phyloP scores from a whole-genome alignment of 805 yeast species.

The Ogataea trehalophila region DNA sequence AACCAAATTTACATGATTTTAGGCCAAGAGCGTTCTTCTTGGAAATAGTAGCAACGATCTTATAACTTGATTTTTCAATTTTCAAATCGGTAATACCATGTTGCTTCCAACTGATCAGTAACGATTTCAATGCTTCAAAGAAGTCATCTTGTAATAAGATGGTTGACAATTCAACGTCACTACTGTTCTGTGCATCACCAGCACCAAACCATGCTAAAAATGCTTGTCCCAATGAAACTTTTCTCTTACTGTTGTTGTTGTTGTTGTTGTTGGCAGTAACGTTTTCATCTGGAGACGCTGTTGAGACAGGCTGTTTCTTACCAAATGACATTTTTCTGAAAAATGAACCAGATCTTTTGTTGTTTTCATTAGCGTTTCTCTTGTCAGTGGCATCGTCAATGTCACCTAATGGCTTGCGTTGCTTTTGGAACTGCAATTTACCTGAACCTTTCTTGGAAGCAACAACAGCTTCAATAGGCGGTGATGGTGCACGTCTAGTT shows the following conservation, averaged over 20 bases:
- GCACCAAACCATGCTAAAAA: slow-evolving; percentile 39
- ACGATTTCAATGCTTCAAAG: slow-evolving; percentile 57
- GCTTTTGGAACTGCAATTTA: slow-evolving; percentile 13
- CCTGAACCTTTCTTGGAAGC: slow-evolving; percentile 12
- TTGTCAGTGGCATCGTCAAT: slow-evolving; percentile 13
- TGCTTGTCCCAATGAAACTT: slow-evolving; percentile 24
- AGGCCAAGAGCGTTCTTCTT: slow-evolving; percentile 57
- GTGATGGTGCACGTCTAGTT: slow-evolving; percentile 6
- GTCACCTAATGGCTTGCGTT: slow-evolving; percentile 25
- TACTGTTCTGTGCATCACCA: slow-evolving; percentile 12
- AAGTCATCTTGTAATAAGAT: slow-evolving; percentile 45
- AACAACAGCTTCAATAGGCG: slow-evolving; percentile 5
- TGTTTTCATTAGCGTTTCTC: slow-evolving; percentile 10
- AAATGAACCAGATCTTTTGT: slow-evolving; percentile 24
- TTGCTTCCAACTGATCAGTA: slow-evolving; percentile 62
- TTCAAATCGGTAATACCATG: slow-evolving; percentile 60
- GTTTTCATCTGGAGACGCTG: neutral
- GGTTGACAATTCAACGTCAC: slow-evolving; percentile 32
- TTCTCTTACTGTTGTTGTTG: slow-evolving; percentile 11
- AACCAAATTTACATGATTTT: slow-evolving; percentile 59
- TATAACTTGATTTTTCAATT: slow-evolving; percentile 37
- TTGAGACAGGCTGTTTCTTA: slow-evolving; percentile 27
- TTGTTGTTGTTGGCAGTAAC: neutral
- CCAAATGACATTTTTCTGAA: slow-evolving; percentile 53
- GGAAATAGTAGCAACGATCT: slow-evolving; percentile 58